Base-by-base conservation (phyloP, 805 yeast genomes). In the Sugiyamaella chiloensis region DNA sequence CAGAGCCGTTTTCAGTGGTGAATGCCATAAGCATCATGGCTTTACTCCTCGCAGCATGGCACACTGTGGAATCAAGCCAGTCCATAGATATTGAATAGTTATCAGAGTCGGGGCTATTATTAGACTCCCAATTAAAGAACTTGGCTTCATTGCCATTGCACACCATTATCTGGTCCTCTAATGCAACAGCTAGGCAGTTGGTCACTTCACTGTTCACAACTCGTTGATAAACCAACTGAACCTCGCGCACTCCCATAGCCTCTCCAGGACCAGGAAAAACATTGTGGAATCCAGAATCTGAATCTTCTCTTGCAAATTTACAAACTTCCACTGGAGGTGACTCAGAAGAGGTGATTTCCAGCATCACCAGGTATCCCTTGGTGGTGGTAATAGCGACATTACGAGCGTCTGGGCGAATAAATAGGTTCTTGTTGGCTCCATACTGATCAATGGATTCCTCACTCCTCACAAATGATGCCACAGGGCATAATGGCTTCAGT, bases 381-480 rank as follows among this genome's bases (percentile, higher is more conserved):
- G 55, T 42, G 50, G 62, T 51, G 47, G 65, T 46, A 44, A 62
- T 56, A 48, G 61, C 47, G 20, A 66, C 40, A 20, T 68, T 54
- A 36, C 72, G 76, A 52, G 72, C 78, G 24, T 74, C 70, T 26
- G 74, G 72, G 1, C 75, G 65, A 29, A 73, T 60, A 34, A 59
- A 58, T 6, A 78, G 58, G 20, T 63, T 57, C 21, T 56, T 40
- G 59, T 80, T 80, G 6, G 55, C 48, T 0, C 86, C 86, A 62
- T 73, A 74, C 17, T 63, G 63, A 21, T 67, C 63, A 12, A 80
- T 49, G 2, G 81, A 75, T 17, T 67, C 65, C 19, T 57, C 56
- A 0, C 75, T 63, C 46, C 85, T 61, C 5, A 67, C 62, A 54
- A 78, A 79, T 2, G 70, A 69, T 7, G 76, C 72, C 3, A 79